Evolutionary conservation across 2,329 filamentous ascomycete genomes (phyloP).

Genomic region (Sporothrix humicola): DNA sequence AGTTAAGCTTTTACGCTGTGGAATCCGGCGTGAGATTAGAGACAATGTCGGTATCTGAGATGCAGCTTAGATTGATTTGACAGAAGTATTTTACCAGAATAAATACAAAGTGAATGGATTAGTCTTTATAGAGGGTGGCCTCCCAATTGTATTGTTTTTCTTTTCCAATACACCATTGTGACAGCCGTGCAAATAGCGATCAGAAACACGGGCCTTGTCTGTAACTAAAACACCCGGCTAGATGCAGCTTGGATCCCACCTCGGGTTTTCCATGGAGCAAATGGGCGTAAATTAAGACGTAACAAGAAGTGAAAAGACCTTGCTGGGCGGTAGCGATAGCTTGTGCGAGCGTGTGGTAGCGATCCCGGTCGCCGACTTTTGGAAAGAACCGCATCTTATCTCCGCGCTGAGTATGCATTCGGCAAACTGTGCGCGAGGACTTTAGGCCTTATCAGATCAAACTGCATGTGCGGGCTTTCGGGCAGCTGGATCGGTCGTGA

Average conservation of each 20-base stretch:
- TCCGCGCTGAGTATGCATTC: slow-evolving; percentile 30
- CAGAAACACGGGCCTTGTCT: background rate
- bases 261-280: background rate
- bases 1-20: background rate
- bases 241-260: background rate
- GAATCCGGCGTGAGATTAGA: background rate
- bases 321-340: background rate
- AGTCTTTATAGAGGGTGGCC: no score
- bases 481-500: slow-evolving; percentile 3
- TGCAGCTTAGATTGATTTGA: background rate
- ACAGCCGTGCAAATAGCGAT: background rate
- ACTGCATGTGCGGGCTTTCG: background rate
- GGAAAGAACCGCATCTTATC: slow-evolving; percentile 30
- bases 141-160: no score
- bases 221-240: background rate
- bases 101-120: no score
- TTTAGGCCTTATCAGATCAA: slow-evolving; percentile 29
- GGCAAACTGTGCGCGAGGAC: slow-evolving; percentile 15
- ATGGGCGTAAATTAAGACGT: no score
- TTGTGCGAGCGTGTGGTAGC: background rate
- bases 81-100: no score
- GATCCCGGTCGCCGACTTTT: slow-evolving; percentile 13
- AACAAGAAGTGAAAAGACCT: background rate
- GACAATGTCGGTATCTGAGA: background rate
- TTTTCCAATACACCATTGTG: no score